A percentile compares a stretch with the other conserved stretches of the same genome.
phyloP scores from a whole-genome alignment of 225 moss, liverwort and hornwort genomes.

The Pleurozium schreberi region DNA sequence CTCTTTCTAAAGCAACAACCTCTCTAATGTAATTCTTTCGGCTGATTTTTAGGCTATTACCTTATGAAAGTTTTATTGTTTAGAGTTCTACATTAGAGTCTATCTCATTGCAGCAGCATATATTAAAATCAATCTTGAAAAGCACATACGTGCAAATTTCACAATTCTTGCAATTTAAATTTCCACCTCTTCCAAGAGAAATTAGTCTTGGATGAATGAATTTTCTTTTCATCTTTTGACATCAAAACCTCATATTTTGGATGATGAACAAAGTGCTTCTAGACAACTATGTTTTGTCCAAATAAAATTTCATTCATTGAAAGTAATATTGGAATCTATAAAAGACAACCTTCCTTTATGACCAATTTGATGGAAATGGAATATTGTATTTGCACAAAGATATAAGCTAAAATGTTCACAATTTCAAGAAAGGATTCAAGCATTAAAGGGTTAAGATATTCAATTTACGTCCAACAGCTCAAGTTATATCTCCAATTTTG shows the following conservation, averaged over 20 bases:
- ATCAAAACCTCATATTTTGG: neutral
- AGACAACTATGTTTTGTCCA: neutral
- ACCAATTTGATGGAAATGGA: neutral
- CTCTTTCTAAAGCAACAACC: no score
- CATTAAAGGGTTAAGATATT: no score
- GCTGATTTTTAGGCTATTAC: no score
- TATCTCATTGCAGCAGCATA: neutral
- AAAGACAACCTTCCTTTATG: neutral
- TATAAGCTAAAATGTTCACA: no score
- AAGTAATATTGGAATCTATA: neutral
- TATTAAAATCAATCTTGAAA: neutral
- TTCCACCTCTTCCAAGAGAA: neutral
- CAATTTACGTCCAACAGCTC: neutral
- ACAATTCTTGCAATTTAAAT: neutral
- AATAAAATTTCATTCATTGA: neutral
- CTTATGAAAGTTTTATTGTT: no score
- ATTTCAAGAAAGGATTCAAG: neutral
- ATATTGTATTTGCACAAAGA: no score
- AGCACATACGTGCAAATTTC: accelerated
- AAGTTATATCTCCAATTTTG: neutral
- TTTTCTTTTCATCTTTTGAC: neutral
- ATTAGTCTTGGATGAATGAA: neutral
- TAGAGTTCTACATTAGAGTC: no score
- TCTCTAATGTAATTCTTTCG: no score
- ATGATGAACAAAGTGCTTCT: neutral